Evolutionary conservation across 2,329 filamentous ascomycete species (phyloP).

Genomic region (Hypoxylon sp.): DNA sequence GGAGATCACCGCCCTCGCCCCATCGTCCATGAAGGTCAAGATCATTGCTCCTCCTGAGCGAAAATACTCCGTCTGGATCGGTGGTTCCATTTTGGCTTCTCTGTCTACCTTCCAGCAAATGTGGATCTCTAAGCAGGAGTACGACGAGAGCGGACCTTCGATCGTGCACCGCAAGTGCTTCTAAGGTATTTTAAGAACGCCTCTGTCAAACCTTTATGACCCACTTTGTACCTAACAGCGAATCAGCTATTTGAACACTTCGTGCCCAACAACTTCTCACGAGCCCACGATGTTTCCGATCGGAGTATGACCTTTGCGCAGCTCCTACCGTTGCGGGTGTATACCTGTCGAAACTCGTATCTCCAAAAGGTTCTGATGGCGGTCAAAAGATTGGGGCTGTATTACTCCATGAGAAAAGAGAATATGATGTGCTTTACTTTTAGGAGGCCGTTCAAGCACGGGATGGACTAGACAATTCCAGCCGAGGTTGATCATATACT

Average conservation of each 20-base stretch:
- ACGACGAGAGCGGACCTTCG: constrained; percentile 99
- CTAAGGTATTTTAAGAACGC: constrained; percentile 78
- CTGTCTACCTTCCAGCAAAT: constrained; percentile 99
- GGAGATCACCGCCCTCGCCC: constrained; percentile 99
- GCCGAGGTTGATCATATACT: constrained; percentile 71
- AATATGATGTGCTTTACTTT: constrained; percentile 65
- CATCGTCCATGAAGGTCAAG: constrained; percentile 99
- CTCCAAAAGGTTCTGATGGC: constrained; percentile 71
- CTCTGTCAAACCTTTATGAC: neutral
- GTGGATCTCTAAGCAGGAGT: constrained; percentile 99
- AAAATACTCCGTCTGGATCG: constrained; percentile 99
- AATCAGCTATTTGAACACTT: constrained; percentile 44
- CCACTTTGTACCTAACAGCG: constrained; percentile 10
- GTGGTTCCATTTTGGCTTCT: constrained; percentile 99
- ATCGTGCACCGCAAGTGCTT: constrained; percentile 99
- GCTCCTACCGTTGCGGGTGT: constrained; percentile 62
- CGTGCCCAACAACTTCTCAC: constrained; percentile 51
- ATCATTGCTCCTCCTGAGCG: constrained; percentile 99
- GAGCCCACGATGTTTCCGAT: constrained; percentile 60
- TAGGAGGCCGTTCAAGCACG: constrained; percentile 65
- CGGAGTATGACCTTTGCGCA: constrained; percentile 62
- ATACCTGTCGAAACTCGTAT: constrained; percentile 68
- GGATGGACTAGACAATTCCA: constrained; percentile 65
- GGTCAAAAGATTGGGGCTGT: constrained; percentile 66
- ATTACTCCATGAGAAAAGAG: constrained; percentile 62